A percentile compares a stretch with the other conserved stretches of the same genome.
Evolutionary conservation across 2,329 filamentous ascomycete genomes (phyloP).

Genomic region (Clarireedia paspali): DNA sequence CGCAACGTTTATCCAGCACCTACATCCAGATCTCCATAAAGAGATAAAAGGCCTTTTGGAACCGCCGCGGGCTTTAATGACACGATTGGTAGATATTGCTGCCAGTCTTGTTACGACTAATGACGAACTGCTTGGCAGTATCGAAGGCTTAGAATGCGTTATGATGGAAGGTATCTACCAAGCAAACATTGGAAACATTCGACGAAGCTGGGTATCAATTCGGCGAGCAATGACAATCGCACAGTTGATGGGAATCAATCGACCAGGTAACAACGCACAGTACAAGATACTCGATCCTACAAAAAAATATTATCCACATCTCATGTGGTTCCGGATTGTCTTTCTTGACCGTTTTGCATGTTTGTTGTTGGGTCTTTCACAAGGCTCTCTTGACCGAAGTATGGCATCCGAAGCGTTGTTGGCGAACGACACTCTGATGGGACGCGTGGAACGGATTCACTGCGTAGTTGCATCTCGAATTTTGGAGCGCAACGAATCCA

Average conservation of each 20-base stretch:
- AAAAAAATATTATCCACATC: constrained; percentile 21
- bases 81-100: constrained; percentile 21
- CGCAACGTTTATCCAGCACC: constrained; percentile 23
- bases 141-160: constrained; percentile 45
- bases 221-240: constrained; percentile 42
- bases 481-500: constrained; percentile 22
- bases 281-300: background rate
- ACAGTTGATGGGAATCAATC: constrained; percentile 25
- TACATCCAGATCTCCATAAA: constrained; percentile 11
- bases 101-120: constrained; percentile 35
- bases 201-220: constrained; percentile 40
- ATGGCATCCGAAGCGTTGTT: constrained; percentile 19
- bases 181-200: constrained; percentile 39
- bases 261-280: constrained; percentile 1
- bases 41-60: constrained; percentile 14
- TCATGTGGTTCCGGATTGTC: constrained; percentile 40
- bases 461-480: constrained; percentile 18
- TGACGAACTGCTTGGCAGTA: constrained; percentile 37
- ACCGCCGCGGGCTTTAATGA: constrained; percentile 15
- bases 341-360: constrained; percentile 37
- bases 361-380: constrained; percentile 23
- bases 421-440: constrained; percentile 13
- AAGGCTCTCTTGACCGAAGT: constrained; percentile 13
- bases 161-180: constrained; percentile 40
- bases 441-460: constrained; percentile 3